Evolutionary conservation across 352 stramenopile species (phyloP), one percentile per base, ranked within the genome.

Genomic region (Peronospora farinosa): DNA sequence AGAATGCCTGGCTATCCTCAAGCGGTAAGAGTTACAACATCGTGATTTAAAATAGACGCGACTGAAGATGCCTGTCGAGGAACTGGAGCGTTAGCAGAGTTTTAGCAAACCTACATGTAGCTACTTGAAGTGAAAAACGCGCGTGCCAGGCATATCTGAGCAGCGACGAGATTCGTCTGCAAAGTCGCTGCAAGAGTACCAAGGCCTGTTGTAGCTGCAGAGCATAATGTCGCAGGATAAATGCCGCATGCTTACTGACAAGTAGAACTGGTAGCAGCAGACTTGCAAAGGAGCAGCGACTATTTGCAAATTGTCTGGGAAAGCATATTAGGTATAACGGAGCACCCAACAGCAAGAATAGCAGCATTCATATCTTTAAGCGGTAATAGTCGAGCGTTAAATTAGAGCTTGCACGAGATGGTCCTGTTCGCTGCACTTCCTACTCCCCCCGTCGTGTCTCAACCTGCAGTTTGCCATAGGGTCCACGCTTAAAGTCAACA

Each of bases 181-280:
- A 90, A 47, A 82, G 52, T 88, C 74, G 17, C 57, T 90, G 21
- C 74, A 87, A 37, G 76, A 90, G 50, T 90, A 88, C 48, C 79
- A 90, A 47, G 72, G 70, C 2, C 66, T 90, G 12, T 88, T 88
- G 60, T 85, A 87, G 62, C 73, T 86, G 59, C 79, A 90, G 61
- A 84, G 88, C 40, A 75, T 86, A 47, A 84, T 88, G 72, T 88
- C 74, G 2, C 76, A 88, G 41, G 76, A 90, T 54, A 87, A 90
- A 31, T 85, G 75, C 25, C 72, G 78, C 2, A 58, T 88, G 40
- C 65, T 90, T 21, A 74, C 74, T 4, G 23, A 27, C 23, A 27
- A 27, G 23, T 27, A 27, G 23, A 27, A 27, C 23, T 27, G 23
- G 23, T 27, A 27, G 23, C 23, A 27, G 23, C 23, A 27, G 23